These are phyloP conservation scores for Camelina hispida DNA, from an alignment of 345 rosid species.

Conservation along the genomic window DNA sequence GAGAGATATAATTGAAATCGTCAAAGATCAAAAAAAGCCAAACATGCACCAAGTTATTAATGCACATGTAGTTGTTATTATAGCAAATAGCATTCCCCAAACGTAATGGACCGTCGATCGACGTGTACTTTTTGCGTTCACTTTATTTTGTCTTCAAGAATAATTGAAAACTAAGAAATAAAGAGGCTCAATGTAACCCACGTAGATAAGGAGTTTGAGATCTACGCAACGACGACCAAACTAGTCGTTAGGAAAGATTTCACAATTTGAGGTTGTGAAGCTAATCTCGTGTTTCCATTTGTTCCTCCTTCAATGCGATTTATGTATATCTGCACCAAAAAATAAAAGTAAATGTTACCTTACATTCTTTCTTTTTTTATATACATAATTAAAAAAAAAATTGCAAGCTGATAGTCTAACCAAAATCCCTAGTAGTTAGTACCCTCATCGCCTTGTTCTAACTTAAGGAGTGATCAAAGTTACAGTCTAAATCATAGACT, in stretches of 20 bases:
- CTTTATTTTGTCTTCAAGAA: conserved; percentile 37
- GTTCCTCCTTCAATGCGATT: conserved; percentile 38
- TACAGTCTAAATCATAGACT: conserved; percentile 14
- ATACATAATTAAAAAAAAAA: not conserved
- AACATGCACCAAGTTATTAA: conserved; percentile 31
- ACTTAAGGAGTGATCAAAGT: not conserved
- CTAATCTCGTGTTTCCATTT: conserved; percentile 41
- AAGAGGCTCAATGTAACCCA: conserved; percentile 61
- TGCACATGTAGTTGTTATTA: conserved; percentile 37
- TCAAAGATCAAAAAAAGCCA: conserved; percentile 29
- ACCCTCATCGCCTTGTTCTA: too few species aligned
- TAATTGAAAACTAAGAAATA: conserved; percentile 6
- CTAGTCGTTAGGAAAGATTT: conserved; percentile 26
- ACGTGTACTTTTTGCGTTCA: conserved; percentile 44
- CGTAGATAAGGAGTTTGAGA: conserved; percentile 43
- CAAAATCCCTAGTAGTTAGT: too few species aligned
- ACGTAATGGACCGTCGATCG: conserved; percentile 36
- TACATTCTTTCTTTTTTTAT: not conserved
- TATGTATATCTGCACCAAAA: conserved; percentile 10
- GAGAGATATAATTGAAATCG: conserved; percentile 15
- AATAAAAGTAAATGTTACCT: not conserved
- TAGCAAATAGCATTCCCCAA: conserved; percentile 26
- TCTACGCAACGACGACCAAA: conserved; percentile 44
- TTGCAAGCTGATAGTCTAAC: conserved; percentile 18
- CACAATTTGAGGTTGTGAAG: conserved; percentile 52